Evolutionary conservation across 768 basidiomycete genomes (phyloP).

Genomic region (Austroboletus eburneus): DNA sequence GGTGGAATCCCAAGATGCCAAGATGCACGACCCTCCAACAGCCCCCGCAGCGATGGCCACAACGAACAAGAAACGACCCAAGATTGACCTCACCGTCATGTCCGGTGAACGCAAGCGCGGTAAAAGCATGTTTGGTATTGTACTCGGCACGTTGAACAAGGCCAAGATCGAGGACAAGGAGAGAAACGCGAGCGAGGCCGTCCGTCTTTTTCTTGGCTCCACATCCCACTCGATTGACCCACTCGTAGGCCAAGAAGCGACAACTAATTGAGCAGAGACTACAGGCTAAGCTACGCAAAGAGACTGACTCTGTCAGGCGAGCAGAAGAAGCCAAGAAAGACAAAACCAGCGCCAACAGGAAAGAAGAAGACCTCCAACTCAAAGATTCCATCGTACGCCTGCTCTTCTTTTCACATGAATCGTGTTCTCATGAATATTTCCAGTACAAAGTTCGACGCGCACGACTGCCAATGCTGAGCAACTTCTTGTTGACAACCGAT

Average conservation of each 20-base stretch:
- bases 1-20: constrained; percentile 29
- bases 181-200: constrained; percentile 81
- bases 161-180: constrained; percentile 85
- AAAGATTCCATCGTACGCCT: constrained; percentile 74
- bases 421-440: not conserved
- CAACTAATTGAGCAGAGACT: constrained; percentile 80
- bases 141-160: constrained; percentile 80
- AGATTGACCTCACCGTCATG: constrained; percentile 57
- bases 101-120: constrained; percentile 73
- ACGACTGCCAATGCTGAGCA: constrained; percentile 67
- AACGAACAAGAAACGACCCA: constrained; percentile 61
- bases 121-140: constrained; percentile 83
- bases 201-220: constrained; percentile 31
- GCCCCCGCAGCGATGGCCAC: constrained; percentile 43
- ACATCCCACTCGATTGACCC: constrained; percentile 2
- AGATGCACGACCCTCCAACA: constrained; percentile 39
- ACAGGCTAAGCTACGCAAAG: constrained; percentile 79
- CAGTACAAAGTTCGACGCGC: constrained; percentile 72
- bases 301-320: constrained; percentile 81
- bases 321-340: constrained; percentile 86
- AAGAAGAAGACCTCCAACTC: constrained; percentile 77
- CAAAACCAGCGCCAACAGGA: constrained; percentile 68
- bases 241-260: constrained; percentile 72
- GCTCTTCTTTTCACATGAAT: not conserved
- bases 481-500: constrained; percentile 76